Evolutionary conservation across 1,139 yeast genomes (phyloP), one percentile per base, ranked within the genome.

Genomic region (Pichia sp.): DNA sequence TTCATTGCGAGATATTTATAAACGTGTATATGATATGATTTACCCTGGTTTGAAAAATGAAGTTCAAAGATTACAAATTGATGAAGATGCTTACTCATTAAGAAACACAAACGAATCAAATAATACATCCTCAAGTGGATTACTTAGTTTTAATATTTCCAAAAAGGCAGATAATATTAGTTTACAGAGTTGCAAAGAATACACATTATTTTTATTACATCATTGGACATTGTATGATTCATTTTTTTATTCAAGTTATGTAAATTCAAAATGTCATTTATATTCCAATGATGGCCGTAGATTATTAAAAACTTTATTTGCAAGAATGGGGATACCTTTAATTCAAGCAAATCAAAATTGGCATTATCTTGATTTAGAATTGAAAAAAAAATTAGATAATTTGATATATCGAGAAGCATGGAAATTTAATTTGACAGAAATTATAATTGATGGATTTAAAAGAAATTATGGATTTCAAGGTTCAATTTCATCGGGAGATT

Each of bases 221-320:
- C 96, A 91, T 61, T 89, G 97, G 86, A 84, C 95, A 5, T 65
- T 93, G 19, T 91, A 91, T 62, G 95, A 91, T 51, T 74, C 96
- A 45, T 88, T 93, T 65, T 76, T 78, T 56, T 93, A 88, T 60
- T 87, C 96, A 21, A 81, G 88, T 48, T 91, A 82, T 57, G 88
- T 91, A 32, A 87, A 89, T 53, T 83, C 97, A 19, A 86, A 88
- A 58, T 68, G 91, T 46, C 80, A 80, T 46, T 65, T 91, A 33
- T 93, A 96, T 91, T 83, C 93, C 19, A 96, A 86, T 55, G 93
- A 85, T 44, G 98, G 98, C 4, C 76, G 81, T 52, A 87, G 86
- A 59, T 75, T 80, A 51, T 66, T 93, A 37, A 95, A 89, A 59
- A 88, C 88, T 54, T 71, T 93, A 73, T 84, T 93, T 65, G 98